These are phyloP conservation scores for Drechslerella coelobrocha DNA, from an alignment of 2,329 filamentous ascomycete species.

Conservation along the genomic window DNA sequence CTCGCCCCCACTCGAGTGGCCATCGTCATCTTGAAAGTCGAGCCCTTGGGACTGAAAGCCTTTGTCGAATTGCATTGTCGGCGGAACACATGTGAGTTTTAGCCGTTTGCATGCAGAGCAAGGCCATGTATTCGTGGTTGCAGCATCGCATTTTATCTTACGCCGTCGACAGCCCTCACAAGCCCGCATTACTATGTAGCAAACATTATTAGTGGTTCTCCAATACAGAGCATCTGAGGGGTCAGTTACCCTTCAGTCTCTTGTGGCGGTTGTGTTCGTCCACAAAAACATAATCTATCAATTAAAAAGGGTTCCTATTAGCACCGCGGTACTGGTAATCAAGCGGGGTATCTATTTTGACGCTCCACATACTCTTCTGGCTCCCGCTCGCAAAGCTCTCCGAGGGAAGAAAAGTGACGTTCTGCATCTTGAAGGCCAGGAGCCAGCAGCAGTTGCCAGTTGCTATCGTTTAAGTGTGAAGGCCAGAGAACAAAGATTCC, in stretches of 20 bases:
- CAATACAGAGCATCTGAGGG: neutral
- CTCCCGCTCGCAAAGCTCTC: slow-evolving; percentile 34
- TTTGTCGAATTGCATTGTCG: slow-evolving; percentile 78
- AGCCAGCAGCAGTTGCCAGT: neutral
- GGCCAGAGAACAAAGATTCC: neutral
- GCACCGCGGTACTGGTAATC: slow-evolving; percentile 48
- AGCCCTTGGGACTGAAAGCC: slow-evolving; percentile 60
- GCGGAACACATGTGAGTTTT: slow-evolving; percentile 91
- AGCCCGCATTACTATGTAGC: slow-evolving; percentile 81
- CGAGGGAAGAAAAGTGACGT: slow-evolving; percentile 53
- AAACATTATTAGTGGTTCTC: slow-evolving; percentile 5
- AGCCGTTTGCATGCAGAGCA: slow-evolving; percentile 91
- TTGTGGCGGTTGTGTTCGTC: slow-evolving; percentile 99
- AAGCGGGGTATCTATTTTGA: neutral
- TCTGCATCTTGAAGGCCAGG: slow-evolving; percentile 52
- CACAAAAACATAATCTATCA: slow-evolving; percentile 93
- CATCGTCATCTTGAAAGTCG: slow-evolving; percentile 58
- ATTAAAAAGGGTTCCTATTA: slow-evolving; percentile 6
- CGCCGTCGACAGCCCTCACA: slow-evolving; percentile 92
- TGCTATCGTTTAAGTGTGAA: neutral
- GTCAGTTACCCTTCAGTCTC: slow-evolving; percentile 77
- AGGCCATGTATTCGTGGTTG: slow-evolving; percentile 96
- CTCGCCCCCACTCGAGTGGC: slow-evolving; percentile 56
- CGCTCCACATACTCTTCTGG: slow-evolving; percentile 39
- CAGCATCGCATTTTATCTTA: slow-evolving; percentile 98